These are phyloP conservation scores for Mycena rebaudengoi DNA, from an alignment of 768 basidiomycete genomes.

Conservation along the genomic window DNA sequence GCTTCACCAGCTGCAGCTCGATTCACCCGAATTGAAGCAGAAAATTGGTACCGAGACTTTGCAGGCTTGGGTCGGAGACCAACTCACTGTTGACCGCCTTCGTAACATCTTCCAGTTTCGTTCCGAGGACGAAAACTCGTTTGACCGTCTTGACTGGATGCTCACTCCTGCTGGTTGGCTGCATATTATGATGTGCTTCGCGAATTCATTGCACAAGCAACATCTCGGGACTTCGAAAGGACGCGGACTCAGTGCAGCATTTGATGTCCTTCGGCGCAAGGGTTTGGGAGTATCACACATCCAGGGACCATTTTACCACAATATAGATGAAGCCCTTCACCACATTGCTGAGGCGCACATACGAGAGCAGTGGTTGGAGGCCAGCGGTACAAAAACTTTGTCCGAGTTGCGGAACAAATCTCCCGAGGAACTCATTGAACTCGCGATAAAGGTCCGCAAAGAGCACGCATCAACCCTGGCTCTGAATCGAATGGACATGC, in stretches of 20 bases:
- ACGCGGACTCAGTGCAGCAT: too few species aligned
- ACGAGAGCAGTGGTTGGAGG: conserved; percentile 37
- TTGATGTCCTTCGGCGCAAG: too few species aligned
- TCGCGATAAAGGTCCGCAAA: neutral
- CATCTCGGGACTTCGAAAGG: too few species aligned
- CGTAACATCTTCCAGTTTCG: too few species aligned
- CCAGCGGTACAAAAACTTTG: neutral
- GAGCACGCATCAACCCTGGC: neutral
- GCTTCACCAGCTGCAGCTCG: conserved; percentile 22
- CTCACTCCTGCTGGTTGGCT: conserved; percentile 48
- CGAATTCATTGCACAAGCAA: conserved; percentile 49
- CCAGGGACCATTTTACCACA: conserved; percentile 43
- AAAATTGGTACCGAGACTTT: too few species aligned
- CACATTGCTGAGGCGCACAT: conserved; percentile 48
- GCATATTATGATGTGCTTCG: conserved; percentile 48
- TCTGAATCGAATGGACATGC: neutral
- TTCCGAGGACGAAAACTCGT: conserved; percentile 45
- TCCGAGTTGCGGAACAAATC: neutral
- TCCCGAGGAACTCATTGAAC: neutral
- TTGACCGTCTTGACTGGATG: conserved; percentile 27
- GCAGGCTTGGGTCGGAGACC: too few species aligned
- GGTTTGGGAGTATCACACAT: conserved; percentile 31
- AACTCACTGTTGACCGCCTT: too few species aligned
- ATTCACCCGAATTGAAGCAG: neutral
- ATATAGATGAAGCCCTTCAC: too few species aligned